Conservation (phyloP, 352 stramenopile genomes). For the Albugo candida region DNA sequence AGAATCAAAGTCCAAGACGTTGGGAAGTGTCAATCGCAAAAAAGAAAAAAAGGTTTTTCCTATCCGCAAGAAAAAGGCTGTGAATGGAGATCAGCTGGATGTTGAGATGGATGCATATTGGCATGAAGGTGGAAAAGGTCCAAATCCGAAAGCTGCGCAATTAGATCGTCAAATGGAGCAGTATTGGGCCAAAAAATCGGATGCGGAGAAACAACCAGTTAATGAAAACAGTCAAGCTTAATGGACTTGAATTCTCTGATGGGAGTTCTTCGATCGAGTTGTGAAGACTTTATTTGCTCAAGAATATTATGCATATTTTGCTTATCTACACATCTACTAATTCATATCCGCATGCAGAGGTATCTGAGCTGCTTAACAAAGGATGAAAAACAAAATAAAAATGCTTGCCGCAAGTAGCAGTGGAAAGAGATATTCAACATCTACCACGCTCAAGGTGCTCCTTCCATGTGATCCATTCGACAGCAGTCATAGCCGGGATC, state of each 20-base stretch:
- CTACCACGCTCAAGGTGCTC: slow-evolving; percentile 22
- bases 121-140: slow-evolving; percentile 73
- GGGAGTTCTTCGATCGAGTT: too few relatives aligned
- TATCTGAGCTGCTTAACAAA: too few relatives aligned
- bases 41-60: neutral
- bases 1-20: slow-evolving; percentile 2
- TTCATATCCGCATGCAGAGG: too few relatives aligned
- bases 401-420: too few relatives aligned
- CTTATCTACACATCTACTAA: too few relatives aligned
- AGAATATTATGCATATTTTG: too few relatives aligned
- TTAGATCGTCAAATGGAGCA: slow-evolving; percentile 78
- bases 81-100: slow-evolving; percentile 60
- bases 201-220: slow-evolving; percentile 10
- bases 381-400: too few relatives aligned
- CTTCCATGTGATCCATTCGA: slow-evolving; percentile 76
- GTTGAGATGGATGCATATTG: slow-evolving; percentile 81
- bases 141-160: slow-evolving; percentile 54
- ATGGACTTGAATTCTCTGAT: too few relatives aligned
- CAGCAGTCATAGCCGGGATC: slow-evolving; percentile 57
- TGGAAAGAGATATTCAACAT: too few relatives aligned
- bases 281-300: too few relatives aligned
- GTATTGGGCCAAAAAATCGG: slow-evolving; percentile 76
- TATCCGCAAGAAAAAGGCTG: slow-evolving; percentile 1
- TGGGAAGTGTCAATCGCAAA: neutral
- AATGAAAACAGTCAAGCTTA: too few relatives aligned